Evolutionary conservation across 192 early-diverging fungal species (phyloP), one percentile per base, ranked within the genome.

Genomic region (Backusella macrospora): DNA sequence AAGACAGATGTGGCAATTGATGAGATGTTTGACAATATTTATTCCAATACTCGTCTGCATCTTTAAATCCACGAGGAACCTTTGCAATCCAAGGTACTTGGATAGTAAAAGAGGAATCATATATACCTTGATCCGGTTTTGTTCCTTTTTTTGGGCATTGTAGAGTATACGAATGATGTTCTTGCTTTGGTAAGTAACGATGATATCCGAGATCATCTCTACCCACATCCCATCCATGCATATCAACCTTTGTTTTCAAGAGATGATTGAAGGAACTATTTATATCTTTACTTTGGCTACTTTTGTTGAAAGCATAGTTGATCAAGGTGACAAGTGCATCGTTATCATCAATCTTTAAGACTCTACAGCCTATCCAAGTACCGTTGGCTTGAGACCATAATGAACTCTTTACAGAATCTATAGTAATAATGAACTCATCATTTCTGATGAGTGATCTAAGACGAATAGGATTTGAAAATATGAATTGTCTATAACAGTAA

Each of bases 191-290:
- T 39, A 78, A 49, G 72, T 74, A 71, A 10, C 77, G 77, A 69
- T 78, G 77, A 38, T 78, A 78, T 23, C 77, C 77, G 40, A 78
- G 72, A 69, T 78, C 77, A 73, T 78, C 77, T 29, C 72, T 73
- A 73, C 77, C 77, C 37, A 74, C 72, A 49, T 78, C 77, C 77
- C 77, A 78, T 6, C 77, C 77, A 18, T 78, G 77, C 72, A 78
- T 45, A 45, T 78, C 73, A 46, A 68, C 69, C 44, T 78, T 78
- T 42, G 72, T 78, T 67, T 78, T 78, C 72, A 78, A 74, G 39
- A 78, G 73, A 23, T 78, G 73, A 62, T 78, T 78, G 52, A 78
- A 71, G 39, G 68, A 74, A 7, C 72, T 73, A 34, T 78, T 78
- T 34, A 71, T 68, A 62, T 78, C 77, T 65, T 78, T 78, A 68